Evolutionary conservation across 2,329 filamentous ascomycete species (phyloP).

Genomic region (Verticillium longisporum): DNA sequence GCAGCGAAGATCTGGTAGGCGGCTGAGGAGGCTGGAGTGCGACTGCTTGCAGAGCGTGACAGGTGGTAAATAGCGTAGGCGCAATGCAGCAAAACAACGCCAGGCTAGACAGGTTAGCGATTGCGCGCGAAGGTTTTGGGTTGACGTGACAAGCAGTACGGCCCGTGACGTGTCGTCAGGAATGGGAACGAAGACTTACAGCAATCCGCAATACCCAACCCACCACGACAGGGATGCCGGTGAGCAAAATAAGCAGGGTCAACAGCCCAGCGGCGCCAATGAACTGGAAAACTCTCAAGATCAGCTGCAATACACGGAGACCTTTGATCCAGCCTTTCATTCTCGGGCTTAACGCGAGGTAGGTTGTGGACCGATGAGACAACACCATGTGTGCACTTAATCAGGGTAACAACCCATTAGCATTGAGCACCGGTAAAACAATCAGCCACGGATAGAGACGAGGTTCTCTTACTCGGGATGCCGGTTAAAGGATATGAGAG

Average conservation of each 20-base stretch:
- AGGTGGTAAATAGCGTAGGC: constrained; percentile 80
- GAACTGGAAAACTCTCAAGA: constrained; percentile 59
- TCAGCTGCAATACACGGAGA: constrained; percentile 62
- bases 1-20: constrained; percentile 85
- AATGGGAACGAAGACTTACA: constrained; percentile 39
- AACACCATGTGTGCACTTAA: constrained; percentile 55
- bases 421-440: background rate
- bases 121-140: background rate
- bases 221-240: constrained; percentile 54
- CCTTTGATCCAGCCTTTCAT: constrained; percentile 67
- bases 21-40: constrained; percentile 72
- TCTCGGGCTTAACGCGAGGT: constrained; percentile 59
- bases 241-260: constrained; percentile 71
- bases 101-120: constrained; percentile 48
- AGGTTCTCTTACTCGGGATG: constrained; percentile 70
- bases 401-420: background rate
- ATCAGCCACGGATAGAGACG: background rate
- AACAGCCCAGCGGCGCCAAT: constrained; percentile 65
- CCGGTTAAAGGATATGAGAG: constrained; percentile 73
- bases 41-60: constrained; percentile 58
- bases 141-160: background rate
- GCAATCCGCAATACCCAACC: constrained; percentile 73
- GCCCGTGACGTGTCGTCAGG: background rate
- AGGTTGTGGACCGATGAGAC: constrained; percentile 52
- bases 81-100: constrained; percentile 64